Base-by-base conservation (phyloP, 2,329 filamentous ascomycete genomes). In the Oidium heveae region DNA sequence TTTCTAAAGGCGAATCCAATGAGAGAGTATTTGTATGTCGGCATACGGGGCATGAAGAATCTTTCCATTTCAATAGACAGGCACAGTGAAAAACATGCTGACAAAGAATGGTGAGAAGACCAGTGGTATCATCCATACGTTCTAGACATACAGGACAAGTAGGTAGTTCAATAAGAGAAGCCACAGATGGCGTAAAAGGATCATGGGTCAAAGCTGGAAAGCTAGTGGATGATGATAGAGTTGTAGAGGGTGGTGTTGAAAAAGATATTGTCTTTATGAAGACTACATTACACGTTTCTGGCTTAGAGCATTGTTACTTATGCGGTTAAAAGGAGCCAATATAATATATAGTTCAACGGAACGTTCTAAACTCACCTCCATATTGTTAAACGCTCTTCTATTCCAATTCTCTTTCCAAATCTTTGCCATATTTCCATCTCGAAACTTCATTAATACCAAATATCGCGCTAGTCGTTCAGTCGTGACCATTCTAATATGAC, bases 41-140 rank as follows among this genome's bases (percentile, higher is more conserved):
- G 63, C 91, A 98, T 7, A 98, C 87, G 0, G 91, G 91, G 64
- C 91, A 98, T 4, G 89, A 89, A 28, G 81, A 84, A 4, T 89
- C 88, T 64, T 85, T 86, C 91, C 91, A 98, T 65, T 91, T 96
- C 63, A 94, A 85, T 0, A 98, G 73, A 67, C 91, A 98, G 1
- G 82, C 88, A 65, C 91, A 96, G 66, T 98, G 91, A 65, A 98
- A 98, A 53, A 96, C 86, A 63, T 98, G 91, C 63, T 96, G 89
- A 65, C 91, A 98, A 33, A 93, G 81, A 43, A 96, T 96, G 0
- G 91, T 98, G 64, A 98, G 77, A 2, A 98, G 72, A 0, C 91
- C 91, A 0, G 87, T 93, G 0, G 88, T 95, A 66, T 96, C 89
- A 63, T 98, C 91, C 91, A 98, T 98, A 51, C 89, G 82, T 66